Evolutionary conservation across 306 rosid species (phyloP).

Genomic region (Quercus rubra): DNA sequence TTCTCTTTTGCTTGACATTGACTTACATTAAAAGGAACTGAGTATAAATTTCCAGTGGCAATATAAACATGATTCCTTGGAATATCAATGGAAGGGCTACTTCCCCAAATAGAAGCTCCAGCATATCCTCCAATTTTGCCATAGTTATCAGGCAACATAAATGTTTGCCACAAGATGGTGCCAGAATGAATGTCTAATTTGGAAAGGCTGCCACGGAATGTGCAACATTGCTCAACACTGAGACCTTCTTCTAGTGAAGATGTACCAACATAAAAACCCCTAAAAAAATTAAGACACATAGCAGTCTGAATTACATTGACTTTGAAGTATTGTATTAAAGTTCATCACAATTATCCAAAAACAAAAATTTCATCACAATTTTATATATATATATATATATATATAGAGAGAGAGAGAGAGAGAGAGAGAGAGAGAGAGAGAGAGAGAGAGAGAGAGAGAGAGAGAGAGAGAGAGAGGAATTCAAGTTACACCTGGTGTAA

Average conservation of each 20-base stretch:
- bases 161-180: constrained; percentile 46
- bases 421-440: too few relatives aligned
- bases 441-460: too few relatives aligned
- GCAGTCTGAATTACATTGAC: too few relatives aligned
- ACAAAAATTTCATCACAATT: too few relatives aligned
- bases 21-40: constrained; percentile 32
- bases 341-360: too few relatives aligned
- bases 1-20: constrained; percentile 45
- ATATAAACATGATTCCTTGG: constrained; percentile 15
- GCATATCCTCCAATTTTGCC: constrained; percentile 33
- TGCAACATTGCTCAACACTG: constrained; percentile 36
- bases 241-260: constrained; percentile 39
- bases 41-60: constrained; percentile 42
- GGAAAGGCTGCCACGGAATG: constrained; percentile 47
- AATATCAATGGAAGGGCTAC: constrained; percentile 65
- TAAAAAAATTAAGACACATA: too few relatives aligned
- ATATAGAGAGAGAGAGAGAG: too few relatives aligned
- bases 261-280: constrained; percentile 28
- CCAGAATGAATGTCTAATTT: constrained; percentile 35
- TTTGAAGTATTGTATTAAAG: too few relatives aligned
- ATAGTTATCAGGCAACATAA: constrained; percentile 47
- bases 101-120: constrained; percentile 71
- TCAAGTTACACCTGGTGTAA: too few relatives aligned
- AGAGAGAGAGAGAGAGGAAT: too few relatives aligned
- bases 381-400: too few relatives aligned